Conservation (phyloP, 2,329 filamentous ascomycete species). For the Fusarium abutilonis region DNA sequence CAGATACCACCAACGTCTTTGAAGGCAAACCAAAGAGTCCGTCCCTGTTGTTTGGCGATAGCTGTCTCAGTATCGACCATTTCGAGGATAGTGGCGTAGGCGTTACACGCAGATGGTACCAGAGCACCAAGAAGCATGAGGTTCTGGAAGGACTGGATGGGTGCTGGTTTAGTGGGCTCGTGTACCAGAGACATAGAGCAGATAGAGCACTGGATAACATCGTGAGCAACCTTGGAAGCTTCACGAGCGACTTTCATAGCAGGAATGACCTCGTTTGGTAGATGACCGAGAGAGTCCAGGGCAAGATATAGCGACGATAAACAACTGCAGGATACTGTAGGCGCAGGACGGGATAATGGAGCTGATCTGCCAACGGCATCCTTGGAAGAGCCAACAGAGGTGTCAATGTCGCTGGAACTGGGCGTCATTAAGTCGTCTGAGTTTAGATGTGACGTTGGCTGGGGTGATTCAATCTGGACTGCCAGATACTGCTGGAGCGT, state of each 20-base stretch:
- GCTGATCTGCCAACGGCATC: conserved; percentile 8
- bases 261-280: conserved; percentile 56
- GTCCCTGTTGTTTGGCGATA: conserved; percentile 54
- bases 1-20: conserved; percentile 61
- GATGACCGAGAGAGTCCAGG: conserved; percentile 59
- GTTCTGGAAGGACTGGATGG: conserved; percentile 65
- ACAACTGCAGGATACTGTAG: conserved; percentile 56
- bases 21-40: conserved; percentile 58
- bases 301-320: conserved; percentile 61
- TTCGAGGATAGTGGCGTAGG: conserved; percentile 64
- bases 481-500: conserved; percentile 44
- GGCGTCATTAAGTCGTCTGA: conserved; percentile 37
- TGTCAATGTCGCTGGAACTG: conserved; percentile 40
- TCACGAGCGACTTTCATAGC: conserved; percentile 61
- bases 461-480: conserved; percentile 33
- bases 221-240: conserved; percentile 60
- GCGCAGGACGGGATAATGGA: conserved; percentile 40
- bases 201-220: conserved; percentile 60
- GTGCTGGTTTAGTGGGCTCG: conserved; percentile 49
- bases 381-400: conserved; percentile 34
- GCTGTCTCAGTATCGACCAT: conserved; percentile 64
- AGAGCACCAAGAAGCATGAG: conserved; percentile 68
- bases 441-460: conserved; percentile 12
- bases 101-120: conserved; percentile 66
- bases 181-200: conserved; percentile 57